These are phyloP conservation scores for Aspergillus ostianus DNA, from an alignment of 495 filamentous ascomycete genomes.

Conservation along the genomic window DNA sequence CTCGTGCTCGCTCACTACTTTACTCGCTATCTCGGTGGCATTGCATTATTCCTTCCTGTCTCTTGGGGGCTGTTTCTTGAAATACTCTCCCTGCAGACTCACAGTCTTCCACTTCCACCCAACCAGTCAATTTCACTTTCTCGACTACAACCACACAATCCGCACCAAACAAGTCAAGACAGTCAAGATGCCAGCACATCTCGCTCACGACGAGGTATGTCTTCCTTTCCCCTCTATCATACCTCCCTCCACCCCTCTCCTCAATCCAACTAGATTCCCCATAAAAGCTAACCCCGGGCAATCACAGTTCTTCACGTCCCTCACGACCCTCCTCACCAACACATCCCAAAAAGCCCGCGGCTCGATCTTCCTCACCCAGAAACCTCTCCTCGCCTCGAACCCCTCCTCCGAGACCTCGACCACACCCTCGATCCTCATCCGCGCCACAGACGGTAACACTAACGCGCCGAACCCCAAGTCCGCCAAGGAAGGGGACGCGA, in stretches of 20 bases:
- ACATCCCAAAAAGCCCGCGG: conserved; percentile 69
- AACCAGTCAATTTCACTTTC: too few relatives aligned
- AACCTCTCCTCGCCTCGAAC: conserved; percentile 42
- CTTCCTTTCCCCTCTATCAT: too few relatives aligned
- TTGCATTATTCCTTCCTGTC: too few relatives aligned
- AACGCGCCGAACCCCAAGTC: conserved; percentile 39
- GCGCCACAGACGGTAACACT: conserved; percentile 71
- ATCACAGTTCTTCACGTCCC: conserved; percentile 78
- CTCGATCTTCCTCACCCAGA: conserved; percentile 82
- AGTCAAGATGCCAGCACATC: conserved; percentile 52
- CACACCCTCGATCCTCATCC: conserved; percentile 71
- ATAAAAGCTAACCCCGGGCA: conserved; percentile 16
- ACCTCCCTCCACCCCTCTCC: too few relatives aligned
- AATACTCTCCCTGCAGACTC: too few relatives aligned
- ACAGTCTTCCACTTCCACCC: too few relatives aligned
- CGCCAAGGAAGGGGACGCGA: conserved; percentile 3
- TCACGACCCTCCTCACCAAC: conserved; percentile 69
- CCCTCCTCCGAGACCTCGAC: conserved; percentile 42
- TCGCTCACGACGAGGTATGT: conserved; percentile 73
- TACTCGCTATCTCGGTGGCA: too few relatives aligned
- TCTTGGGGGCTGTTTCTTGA: too few relatives aligned
- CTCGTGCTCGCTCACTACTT: too few relatives aligned
- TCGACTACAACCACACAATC: background rate
- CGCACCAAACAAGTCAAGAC: conserved; percentile 11
- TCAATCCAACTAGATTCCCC: conserved; percentile 5